Evolutionary conservation across 2,329 filamentous ascomycete genomes (phyloP).

Genomic region (Colletotrichum caudatum): DNA sequence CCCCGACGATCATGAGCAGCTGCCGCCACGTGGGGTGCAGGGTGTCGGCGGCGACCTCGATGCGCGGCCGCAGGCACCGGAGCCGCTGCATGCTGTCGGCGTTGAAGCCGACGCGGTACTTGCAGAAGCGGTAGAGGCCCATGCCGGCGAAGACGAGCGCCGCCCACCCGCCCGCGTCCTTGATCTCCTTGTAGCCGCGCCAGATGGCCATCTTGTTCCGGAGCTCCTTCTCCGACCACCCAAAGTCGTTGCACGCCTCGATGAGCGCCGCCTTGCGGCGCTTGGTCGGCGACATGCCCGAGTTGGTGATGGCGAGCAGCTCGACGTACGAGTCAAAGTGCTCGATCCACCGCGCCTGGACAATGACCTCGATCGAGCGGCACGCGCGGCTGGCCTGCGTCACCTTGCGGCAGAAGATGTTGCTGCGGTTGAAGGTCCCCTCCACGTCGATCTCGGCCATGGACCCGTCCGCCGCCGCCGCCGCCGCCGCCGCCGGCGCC

Average conservation of each 20-base stretch:
- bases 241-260: constrained; percentile 65
- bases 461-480: constrained; percentile 33
- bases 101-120: constrained; percentile 67
- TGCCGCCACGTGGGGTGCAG: constrained; percentile 66
- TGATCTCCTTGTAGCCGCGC: constrained; percentile 70
- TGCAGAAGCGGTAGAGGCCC: constrained; percentile 71
- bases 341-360: constrained; percentile 68
- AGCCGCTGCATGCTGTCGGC: constrained; percentile 62
- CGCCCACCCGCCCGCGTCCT: constrained; percentile 67
- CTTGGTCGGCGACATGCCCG: constrained; percentile 58
- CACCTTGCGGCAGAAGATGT: constrained; percentile 49
- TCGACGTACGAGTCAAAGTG: constrained; percentile 65
- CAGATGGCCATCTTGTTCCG: constrained; percentile 64
- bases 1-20: constrained; percentile 60
- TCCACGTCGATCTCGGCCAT: constrained; percentile 32
- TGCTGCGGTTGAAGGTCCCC: constrained; percentile 49
- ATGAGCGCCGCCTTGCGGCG: constrained; percentile 64
- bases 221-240: constrained; percentile 69
- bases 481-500: constrained; percentile 35
- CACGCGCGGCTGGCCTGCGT: constrained; percentile 62
- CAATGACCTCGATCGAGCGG: constrained; percentile 68
- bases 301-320: constrained; percentile 53
- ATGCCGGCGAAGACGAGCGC: constrained; percentile 68
- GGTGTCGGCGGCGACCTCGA: constrained; percentile 66
- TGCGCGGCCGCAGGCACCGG: constrained; percentile 56